Percentiles rank a stretch among this genome's conserved stretches.
phyloP scores from a whole-genome alignment of 805 yeast genomes.

The Cyberlindnera mycetangii region DNA sequence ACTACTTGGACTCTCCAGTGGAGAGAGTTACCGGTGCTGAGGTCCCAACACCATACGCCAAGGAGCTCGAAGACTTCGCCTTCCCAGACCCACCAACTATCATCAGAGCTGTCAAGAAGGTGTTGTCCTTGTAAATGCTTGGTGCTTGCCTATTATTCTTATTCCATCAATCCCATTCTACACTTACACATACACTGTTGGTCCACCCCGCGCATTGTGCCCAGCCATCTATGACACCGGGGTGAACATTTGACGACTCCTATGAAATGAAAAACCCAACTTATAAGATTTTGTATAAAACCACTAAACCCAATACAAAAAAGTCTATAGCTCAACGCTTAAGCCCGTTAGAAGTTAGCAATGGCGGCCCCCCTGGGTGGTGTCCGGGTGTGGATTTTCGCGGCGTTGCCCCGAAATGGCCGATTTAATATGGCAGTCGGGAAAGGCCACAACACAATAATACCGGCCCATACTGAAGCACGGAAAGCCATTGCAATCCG shows the following conservation, averaged over 20 bases:
- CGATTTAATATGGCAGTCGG: not conserved
- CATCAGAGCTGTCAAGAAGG: conserved; percentile 81
- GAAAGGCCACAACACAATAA: not conserved
- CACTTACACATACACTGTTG: not conserved
- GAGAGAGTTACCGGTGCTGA: conserved; percentile 99
- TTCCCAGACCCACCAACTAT: conserved; percentile 96
- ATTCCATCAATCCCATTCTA: not conserved
- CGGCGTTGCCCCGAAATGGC: too few relatives aligned
- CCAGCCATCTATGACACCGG: not conserved
- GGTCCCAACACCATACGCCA: conserved; percentile 98
- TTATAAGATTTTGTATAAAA: not conserved
- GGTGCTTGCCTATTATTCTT: not conserved
- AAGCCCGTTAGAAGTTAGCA: too few relatives aligned
- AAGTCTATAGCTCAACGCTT: not conserved
- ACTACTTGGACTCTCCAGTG: conserved; percentile 96
- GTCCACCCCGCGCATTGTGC: too few relatives aligned
- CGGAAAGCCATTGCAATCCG: not conserved
- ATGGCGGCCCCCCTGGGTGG: too few relatives aligned
- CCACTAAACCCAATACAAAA: not conserved
- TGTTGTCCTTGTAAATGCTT: conserved; percentile 54
- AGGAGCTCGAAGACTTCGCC: conserved; percentile 94
- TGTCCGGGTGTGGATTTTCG: not conserved
- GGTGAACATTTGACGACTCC: not conserved
- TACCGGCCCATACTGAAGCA: not conserved
- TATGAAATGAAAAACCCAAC: not conserved